Evolutionary conservation across 495 filamentous ascomycete species (phyloP).

Genomic region (Cenococcum geophilum): DNA sequence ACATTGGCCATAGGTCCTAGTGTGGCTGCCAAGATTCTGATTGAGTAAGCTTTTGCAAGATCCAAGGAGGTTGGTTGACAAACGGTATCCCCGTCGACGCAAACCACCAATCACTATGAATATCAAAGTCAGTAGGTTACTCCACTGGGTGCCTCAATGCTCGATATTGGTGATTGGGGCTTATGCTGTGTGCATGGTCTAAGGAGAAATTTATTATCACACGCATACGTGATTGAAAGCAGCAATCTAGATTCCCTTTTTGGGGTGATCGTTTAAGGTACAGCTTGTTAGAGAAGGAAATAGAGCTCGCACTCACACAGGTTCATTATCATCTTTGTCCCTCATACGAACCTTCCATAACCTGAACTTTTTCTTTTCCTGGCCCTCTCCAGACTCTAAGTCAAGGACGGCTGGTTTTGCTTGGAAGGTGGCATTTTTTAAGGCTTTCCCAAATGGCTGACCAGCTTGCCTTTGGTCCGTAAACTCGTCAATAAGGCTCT

Average conservation of each 20-base stretch:
- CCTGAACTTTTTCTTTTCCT: constrained; percentile 11
- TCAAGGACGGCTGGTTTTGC: constrained; percentile 7
- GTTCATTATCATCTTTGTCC: constrained; percentile 14
- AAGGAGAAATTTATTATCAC: too few species aligned
- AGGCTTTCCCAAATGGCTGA: constrained; percentile 15
- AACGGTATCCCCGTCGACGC: constrained; percentile 65
- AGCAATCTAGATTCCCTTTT: too few species aligned
- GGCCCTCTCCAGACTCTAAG: constrained; percentile 7
- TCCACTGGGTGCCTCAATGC: background rate
- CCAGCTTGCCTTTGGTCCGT: background rate
- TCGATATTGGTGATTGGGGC: too few species aligned
- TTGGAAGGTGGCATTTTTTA: constrained; percentile 20
- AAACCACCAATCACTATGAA: constrained; percentile 58
- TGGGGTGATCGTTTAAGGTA: too few species aligned
- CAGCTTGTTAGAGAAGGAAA: background rate
- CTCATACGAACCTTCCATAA: constrained; percentile 20
- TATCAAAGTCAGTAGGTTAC: background rate
- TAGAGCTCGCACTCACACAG: constrained; percentile 10
- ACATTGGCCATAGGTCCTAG: constrained; percentile 68
- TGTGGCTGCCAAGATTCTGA: constrained; percentile 56
- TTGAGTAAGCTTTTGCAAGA: background rate
- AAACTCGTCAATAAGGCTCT: constrained; percentile 16
- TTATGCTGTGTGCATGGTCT: too few species aligned
- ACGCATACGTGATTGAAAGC: too few species aligned
- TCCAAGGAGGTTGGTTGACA: background rate